Percentiles rank a stretch among this genome's conserved stretches.
phyloP scores from a whole-genome alignment of 148 eudicot genomes.

The Rhododendron mucronatum region DNA sequence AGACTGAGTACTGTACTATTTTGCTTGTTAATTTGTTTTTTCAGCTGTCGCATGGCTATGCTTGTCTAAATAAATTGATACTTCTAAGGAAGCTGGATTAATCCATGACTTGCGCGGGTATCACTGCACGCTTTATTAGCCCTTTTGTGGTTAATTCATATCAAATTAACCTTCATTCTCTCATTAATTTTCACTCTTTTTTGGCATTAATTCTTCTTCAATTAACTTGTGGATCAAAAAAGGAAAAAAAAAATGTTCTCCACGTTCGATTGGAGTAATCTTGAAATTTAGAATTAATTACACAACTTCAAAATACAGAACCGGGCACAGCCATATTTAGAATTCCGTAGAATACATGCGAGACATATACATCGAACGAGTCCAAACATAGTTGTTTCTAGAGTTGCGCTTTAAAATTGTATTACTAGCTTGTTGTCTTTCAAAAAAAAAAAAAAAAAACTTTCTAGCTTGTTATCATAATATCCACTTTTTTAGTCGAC shows the following conservation, averaged over 20 bases:
- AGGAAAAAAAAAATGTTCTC: too few relatives aligned
- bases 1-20: too few relatives aligned
- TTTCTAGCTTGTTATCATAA: background rate
- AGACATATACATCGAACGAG: background rate
- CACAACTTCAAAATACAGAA: background rate
- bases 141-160: too few relatives aligned
- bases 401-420: background rate
- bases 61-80: background rate
- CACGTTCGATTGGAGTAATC: too few relatives aligned
- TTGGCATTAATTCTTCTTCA: background rate
- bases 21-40: too few relatives aligned
- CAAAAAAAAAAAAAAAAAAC: too few relatives aligned
- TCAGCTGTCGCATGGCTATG: background rate
- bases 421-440: background rate
- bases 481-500: background rate
- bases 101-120: background rate
- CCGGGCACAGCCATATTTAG: background rate
- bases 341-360: background rate
- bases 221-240: background rate
- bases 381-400: background rate
- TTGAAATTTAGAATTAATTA: too few relatives aligned
- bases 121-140: too few relatives aligned
- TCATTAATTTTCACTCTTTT: background rate
- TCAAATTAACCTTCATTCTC: background rate
- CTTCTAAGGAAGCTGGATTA: background rate